Evolutionary conservation across 495 filamentous ascomycete species (phyloP).

Genomic region (Penicillium pulvis): DNA sequence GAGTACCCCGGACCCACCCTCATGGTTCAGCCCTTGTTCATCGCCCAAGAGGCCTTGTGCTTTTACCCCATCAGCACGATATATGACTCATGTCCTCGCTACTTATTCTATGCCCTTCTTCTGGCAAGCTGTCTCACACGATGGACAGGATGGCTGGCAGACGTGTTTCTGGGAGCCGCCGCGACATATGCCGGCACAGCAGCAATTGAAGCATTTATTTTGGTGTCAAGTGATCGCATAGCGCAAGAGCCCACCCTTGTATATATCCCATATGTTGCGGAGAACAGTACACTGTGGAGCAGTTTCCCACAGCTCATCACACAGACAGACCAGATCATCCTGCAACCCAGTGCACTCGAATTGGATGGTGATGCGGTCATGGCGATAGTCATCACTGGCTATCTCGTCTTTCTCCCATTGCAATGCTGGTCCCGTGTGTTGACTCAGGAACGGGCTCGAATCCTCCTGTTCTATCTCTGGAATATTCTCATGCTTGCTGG

Average conservation of each 20-base stretch:
- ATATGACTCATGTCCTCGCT: conserved; percentile 39
- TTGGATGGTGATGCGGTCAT: conserved; percentile 39
- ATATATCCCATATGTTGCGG: conserved; percentile 27
- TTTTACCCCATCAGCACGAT: conserved; percentile 40
- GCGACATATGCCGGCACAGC: conserved; percentile 40
- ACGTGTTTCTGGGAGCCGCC: conserved; percentile 36
- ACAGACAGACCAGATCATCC: conserved; percentile 14
- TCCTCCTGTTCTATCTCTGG: conserved; percentile 34
- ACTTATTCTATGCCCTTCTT: conserved; percentile 38
- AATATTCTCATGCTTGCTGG: conserved; percentile 37
- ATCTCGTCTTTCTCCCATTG: conserved; percentile 40
- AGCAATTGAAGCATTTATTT: conserved; percentile 38
- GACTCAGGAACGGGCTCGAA: conserved; percentile 26
- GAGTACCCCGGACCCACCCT: not conserved
- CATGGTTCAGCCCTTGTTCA: conserved; percentile 27
- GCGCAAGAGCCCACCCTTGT: conserved; percentile 18
- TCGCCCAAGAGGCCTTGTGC: conserved; percentile 36
- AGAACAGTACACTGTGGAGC: conserved; percentile 19
- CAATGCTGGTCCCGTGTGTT: conserved; percentile 39
- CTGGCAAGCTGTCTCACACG: conserved; percentile 31
- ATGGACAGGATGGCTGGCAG: conserved; percentile 38
- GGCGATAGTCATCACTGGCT: conserved; percentile 40
- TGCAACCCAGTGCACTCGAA: conserved; percentile 33
- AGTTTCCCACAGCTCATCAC: conserved; percentile 32
- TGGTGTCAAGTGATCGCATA: conserved; percentile 24